Evolutionary conservation across 805 yeast species (phyloP), one percentile per base, ranked within the genome.

Genomic region (Wickerhamiella azymoides): DNA sequence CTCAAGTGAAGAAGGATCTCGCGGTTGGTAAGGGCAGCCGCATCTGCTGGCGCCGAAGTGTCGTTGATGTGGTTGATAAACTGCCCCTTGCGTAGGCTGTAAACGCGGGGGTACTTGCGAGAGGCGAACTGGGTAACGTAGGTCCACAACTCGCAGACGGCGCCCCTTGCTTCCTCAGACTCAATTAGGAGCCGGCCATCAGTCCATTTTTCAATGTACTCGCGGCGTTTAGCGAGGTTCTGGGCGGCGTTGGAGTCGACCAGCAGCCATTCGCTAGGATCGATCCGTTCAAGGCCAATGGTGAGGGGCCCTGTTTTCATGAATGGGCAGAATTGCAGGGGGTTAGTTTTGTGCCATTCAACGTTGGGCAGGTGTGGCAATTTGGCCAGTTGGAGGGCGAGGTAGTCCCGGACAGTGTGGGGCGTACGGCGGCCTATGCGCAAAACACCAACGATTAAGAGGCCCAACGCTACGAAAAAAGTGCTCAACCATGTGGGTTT

Each of bases 101-200:
- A 78, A 50, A 69, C 67, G 56, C 61, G 65, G 2, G 83, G 83
- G 54, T 71, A 77, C 53, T 76, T 62, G 11, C 61, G 53, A 18
- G 59, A 33, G 53, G 75, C 50, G 52, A 64, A 74, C 3, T 54
- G 51, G n/a, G 65, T 50, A 5, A 67, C 60, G 19, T 58, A 55
- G 28, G 66, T 66, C 57, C 75, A 77, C 37, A 68, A 64, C 54
- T 77, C 81, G 30, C 62, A 57, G 3, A 74, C 62, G 2, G 40
- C 40, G 11, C n/a, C 21, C 18, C 21, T 10, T 3, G 26, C n/a
- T 7, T 7, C 5, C 9, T 13, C 27, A n/a, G 18, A 11, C 9
- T 38, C 33, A 25, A 26, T 24, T 61, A 61, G 3, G 65, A 51
- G 0, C 68, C 58, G 35, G 62, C 50, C 10, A 60, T 56, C 28